Conservation (phyloP, 257 asterid genomes). For the Ophiorrhiza pumila region DNA sequence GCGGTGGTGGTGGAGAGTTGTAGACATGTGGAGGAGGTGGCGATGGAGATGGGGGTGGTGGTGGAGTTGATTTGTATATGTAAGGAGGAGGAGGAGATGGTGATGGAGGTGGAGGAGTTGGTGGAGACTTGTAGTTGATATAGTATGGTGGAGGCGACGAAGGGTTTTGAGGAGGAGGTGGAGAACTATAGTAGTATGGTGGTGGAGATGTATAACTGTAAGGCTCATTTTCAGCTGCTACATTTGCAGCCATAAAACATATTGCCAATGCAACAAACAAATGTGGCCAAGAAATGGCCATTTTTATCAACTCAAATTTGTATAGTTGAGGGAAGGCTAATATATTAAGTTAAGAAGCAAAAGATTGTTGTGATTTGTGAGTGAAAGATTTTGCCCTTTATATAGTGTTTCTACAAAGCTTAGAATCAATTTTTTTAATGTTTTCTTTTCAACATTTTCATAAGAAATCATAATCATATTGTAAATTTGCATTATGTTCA, state of each 20-base stretch:
- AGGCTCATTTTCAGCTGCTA: background rate
- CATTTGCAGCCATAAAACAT: background rate
- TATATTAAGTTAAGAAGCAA: background rate
- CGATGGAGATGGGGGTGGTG: too few species aligned
- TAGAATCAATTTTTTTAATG: background rate
- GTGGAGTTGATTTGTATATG: background rate
- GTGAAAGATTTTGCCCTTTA: background rate
- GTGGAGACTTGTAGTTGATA: constrained; percentile 9
- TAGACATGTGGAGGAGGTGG: constrained; percentile 8
- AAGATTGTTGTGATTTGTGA: background rate
- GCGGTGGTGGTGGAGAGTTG: constrained; percentile 5
- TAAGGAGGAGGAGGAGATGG: background rate
- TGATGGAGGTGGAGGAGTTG: background rate
- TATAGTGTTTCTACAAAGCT: background rate
- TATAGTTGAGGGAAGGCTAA: too few species aligned
- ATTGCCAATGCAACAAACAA: constrained; percentile 4
- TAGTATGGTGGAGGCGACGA: background rate
- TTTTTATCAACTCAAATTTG: background rate
- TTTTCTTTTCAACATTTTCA: background rate
- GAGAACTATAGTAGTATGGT: background rate
- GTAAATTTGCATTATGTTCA: background rate
- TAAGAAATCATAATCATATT: background rate
- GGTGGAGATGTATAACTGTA: background rate
- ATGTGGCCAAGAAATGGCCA: background rate
- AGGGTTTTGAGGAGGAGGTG: too few species aligned